Evolutionary conservation across 805 yeast species (phyloP), one percentile per base, ranked within the genome.

Genomic region (Candida peoriensis): DNA sequence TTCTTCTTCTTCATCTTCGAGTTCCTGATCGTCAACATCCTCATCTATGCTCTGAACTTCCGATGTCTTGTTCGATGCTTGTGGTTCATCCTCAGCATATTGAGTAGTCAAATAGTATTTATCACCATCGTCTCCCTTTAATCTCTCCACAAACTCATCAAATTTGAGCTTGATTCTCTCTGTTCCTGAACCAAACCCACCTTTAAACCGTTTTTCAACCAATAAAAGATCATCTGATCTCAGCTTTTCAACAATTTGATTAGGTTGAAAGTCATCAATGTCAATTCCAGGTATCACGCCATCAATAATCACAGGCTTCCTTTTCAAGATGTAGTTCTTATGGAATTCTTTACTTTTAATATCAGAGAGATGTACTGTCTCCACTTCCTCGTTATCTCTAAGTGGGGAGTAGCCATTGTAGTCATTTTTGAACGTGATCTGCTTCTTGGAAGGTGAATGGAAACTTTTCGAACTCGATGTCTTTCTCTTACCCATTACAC

Each of bases 111-210:
- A 60, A 44, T 82, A 81, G 37, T 71, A 64, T 0, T 63, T 66
- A 13, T 72, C 73, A 1, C 74, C 73, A 2, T 74, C 77, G 2
- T 39, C 40, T 4, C 46, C 29, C 20, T 52, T 36, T 19, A 78
- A 46, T 39, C 57, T 61, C 1, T 55, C 50, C 34, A 78, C 53
- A 30, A 82, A 66, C 14, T 76, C 74, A 0, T 49, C 48, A 39
- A 81, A 64, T 3, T 60, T 54, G 74, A 79, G 66, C 36, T 66
- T 65, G 12, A 66, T 54, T 42, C 88, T 60, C 36, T 63, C 61
- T 15, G 64, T 63, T 2, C 87, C 87, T 30, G 78, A 70, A 1
- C 90, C 90, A 57, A 74, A 82, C 2, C 89, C 89, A 31, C 78
- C 78, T 28, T 64, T 56, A 11, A 56, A 53, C 46, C 75, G 74